Percentiles rank a stretch among this genome's conserved stretches.
Conservation (phyloP, 495 filamentous ascomycete species). For the Baudoinia panamericana region DNA sequence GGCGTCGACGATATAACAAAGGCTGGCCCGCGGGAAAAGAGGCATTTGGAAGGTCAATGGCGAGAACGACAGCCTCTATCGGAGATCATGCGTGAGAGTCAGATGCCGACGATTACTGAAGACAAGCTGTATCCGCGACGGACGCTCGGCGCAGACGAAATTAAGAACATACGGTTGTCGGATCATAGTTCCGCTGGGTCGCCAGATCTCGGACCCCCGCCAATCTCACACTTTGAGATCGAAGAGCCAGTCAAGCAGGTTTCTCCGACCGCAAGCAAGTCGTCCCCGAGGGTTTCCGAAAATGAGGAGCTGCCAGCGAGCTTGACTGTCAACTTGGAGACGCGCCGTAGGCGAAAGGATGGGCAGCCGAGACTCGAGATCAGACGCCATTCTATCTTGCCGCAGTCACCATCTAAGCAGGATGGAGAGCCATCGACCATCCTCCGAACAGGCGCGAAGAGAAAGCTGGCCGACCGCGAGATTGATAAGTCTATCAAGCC, state of each 20-base stretch:
- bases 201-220: conserved; percentile 53
- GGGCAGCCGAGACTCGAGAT: conserved; percentile 27
- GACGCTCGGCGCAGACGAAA: conserved; percentile 43
- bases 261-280: conserved; percentile 17
- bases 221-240: conserved; percentile 49
- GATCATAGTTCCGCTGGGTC: conserved; percentile 37
- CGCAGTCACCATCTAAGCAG: conserved; percentile 17
- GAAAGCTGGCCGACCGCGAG: conserved; percentile 47
- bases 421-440: conserved; percentile 15
- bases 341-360: conserved; percentile 38
- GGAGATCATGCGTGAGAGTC: conserved; percentile 18
- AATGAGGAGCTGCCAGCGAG: conserved; percentile 18
- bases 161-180: conserved; percentile 12
- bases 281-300: conserved; percentile 17
- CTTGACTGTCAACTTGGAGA: conserved; percentile 38
- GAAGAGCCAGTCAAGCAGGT: conserved; percentile 49
- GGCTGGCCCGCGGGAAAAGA: neutral
- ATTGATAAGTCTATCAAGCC: conserved; percentile 25
- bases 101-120: conserved; percentile 68
- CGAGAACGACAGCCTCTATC: conserved; percentile 15
- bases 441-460: conserved; percentile 43
- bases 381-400: conserved; percentile 12
- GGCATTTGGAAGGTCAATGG: conserved; percentile 13
- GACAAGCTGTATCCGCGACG: conserved; percentile 61
- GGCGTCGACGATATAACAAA: neutral